Evolutionary conservation across 345 rosid species (phyloP).

Genomic region (Melaleuca quinquenervia): DNA sequence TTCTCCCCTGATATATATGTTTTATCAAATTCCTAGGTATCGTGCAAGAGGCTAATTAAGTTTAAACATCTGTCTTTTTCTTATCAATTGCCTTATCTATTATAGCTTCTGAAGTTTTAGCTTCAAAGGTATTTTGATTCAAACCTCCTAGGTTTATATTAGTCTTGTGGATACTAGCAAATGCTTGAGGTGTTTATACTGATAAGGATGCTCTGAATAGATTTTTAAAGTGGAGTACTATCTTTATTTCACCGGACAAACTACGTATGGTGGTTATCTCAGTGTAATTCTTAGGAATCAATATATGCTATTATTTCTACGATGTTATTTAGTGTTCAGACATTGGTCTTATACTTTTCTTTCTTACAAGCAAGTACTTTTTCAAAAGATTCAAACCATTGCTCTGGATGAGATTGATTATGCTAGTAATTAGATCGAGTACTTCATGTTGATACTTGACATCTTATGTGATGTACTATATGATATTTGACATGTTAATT

Average conservation of each 20-base stretch:
- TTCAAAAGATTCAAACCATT: not conserved
- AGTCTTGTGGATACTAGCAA: not conserved
- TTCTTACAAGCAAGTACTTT: not conserved
- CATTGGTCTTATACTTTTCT: not conserved
- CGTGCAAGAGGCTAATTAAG: not conserved
- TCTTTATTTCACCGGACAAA: not conserved
- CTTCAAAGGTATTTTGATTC: not conserved
- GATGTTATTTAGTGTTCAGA: not conserved
- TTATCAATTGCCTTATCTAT: too few relatives aligned
- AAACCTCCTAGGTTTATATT: not conserved
- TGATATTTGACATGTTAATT: not conserved
- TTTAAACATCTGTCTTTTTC: too few relatives aligned
- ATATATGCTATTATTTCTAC: not conserved
- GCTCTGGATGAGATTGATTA: not conserved
- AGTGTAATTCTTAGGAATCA: not conserved
- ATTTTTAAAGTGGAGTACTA: not conserved
- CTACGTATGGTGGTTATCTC: not conserved
- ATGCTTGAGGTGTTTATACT: not conserved
- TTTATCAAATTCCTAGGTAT: not conserved
- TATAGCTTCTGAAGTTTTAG: too few relatives aligned
- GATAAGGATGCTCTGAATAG: not conserved
- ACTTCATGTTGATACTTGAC: not conserved
- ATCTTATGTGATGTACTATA: not conserved
- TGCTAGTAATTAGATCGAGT: not conserved
- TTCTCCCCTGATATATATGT: not conserved